Evolutionary conservation across 2,329 filamentous ascomycete genomes (phyloP).

Genomic region (Fusarium virguliforme): DNA sequence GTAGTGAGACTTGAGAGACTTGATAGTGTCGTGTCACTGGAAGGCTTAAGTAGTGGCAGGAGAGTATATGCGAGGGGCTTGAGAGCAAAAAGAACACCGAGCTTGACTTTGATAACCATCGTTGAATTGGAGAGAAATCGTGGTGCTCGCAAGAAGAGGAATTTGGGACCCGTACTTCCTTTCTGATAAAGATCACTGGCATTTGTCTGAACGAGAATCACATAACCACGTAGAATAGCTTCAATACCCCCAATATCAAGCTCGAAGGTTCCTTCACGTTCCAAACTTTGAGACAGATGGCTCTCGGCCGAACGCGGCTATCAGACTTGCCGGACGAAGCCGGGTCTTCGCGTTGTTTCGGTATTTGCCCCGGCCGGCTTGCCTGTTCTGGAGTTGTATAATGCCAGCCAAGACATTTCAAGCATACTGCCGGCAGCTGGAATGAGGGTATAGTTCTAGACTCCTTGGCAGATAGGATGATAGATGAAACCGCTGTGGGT

Average conservation of each 20-base stretch:
- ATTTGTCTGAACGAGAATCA: neutral
- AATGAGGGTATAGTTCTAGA: neutral
- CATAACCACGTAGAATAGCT: no score
- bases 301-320: neutral
- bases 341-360: slow-evolving; percentile 3
- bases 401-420: slow-evolving; percentile 3
- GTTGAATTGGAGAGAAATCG: no score
- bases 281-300: neutral
- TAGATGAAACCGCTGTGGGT: neutral
- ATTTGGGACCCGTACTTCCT: neutral
- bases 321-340: neutral
- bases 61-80: neutral
- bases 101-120: neutral
- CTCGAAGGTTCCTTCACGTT: neutral
- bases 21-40: no score
- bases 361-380: neutral
- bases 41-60: no score
- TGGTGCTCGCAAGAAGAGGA: neutral
- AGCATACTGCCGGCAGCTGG: neutral
- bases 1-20: neutral
- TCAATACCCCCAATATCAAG: no score
- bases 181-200: neutral
- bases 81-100: neutral
- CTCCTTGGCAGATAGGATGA: neutral
- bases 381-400: slow-evolving; percentile 3